Evolutionary conservation across 257 asterid genomes (phyloP).

Genomic region (Primulina huaijiensis): DNA sequence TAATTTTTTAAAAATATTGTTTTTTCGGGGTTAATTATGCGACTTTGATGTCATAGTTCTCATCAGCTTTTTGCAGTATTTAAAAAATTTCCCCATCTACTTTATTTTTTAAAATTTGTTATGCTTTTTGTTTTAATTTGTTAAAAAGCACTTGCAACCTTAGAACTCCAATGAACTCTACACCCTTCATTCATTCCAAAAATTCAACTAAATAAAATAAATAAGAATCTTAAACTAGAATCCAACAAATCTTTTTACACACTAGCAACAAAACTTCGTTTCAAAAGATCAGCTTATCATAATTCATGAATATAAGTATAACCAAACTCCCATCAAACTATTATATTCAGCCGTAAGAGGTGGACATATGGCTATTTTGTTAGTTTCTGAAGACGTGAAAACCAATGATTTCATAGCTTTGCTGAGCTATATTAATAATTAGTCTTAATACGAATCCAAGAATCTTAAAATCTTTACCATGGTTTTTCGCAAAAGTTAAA

Average conservation of each 20-base stretch:
- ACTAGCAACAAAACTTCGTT: not conserved
- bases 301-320: not conserved
- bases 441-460: not conserved
- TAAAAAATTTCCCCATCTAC: too few species aligned
- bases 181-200: too few species aligned
- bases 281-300: not conserved
- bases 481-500: not conserved
- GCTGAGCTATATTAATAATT: not conserved
- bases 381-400: not conserved
- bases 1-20: too few species aligned
- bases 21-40: not conserved
- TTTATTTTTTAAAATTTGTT: too few species aligned
- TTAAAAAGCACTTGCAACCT: not conserved
- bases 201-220: not conserved
- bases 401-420: not conserved
- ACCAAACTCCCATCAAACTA: slow-evolving; percentile 9
- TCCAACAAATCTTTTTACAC: too few species aligned
- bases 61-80: too few species aligned
- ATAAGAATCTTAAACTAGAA: not conserved
- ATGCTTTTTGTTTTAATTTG: not conserved
- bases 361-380: not conserved
- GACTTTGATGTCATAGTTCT: too few species aligned
- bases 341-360: not conserved
- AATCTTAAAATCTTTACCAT: not conserved
- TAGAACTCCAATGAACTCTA: not conserved